Conservation (phyloP, 2,329 filamentous ascomycete genomes). For the Rhinocladiella similis region DNA sequence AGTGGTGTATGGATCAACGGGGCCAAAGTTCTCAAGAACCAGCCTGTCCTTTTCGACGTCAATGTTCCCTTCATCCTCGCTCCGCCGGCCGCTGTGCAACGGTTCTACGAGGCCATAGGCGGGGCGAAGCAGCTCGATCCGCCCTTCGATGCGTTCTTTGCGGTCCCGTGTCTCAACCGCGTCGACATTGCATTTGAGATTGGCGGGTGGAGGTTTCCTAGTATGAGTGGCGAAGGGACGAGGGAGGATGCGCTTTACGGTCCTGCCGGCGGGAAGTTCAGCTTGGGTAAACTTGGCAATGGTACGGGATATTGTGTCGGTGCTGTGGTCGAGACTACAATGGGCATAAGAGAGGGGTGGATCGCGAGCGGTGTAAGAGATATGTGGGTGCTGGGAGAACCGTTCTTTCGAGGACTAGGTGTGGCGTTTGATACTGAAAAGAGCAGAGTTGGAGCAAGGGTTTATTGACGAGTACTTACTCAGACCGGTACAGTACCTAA, state of each 20-base stretch:
- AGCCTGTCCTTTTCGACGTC: slow-evolving; percentile 35
- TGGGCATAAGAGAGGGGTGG: slow-evolving; percentile 14
- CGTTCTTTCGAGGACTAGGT: slow-evolving; percentile 27
- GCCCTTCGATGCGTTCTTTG: slow-evolving; percentile 21
- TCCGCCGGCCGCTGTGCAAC: slow-evolving; percentile 14
- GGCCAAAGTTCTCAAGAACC: slow-evolving; percentile 34
- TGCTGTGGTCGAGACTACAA: slow-evolving; percentile 11
- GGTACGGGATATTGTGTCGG: slow-evolving; percentile 19
- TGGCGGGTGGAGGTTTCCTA: slow-evolving; percentile 23
- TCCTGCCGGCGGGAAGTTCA: slow-evolving; percentile 24
- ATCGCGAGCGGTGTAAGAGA: slow-evolving; percentile 19
- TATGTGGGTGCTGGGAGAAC: slow-evolving; percentile 29
- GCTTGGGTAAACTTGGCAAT: slow-evolving; percentile 23
- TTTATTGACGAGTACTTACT: slow-evolving; percentile 25
- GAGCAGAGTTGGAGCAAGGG: slow-evolving; percentile 25
- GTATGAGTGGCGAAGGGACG: slow-evolving; percentile 12
- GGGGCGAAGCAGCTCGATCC: slow-evolving; percentile 18
- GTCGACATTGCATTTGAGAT: slow-evolving; percentile 25
- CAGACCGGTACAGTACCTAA: too few species aligned
- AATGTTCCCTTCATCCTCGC: slow-evolving; percentile 29
- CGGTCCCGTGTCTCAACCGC: slow-evolving; percentile 27
- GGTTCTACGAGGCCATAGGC: slow-evolving; percentile 25
- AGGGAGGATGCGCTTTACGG: slow-evolving; percentile 20
- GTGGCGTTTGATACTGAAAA: slow-evolving; percentile 24
- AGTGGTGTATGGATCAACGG: slow-evolving; percentile 35